Conservation (phyloP, 352 stramenopile species). For the Globisporangium okanoganense region DNA sequence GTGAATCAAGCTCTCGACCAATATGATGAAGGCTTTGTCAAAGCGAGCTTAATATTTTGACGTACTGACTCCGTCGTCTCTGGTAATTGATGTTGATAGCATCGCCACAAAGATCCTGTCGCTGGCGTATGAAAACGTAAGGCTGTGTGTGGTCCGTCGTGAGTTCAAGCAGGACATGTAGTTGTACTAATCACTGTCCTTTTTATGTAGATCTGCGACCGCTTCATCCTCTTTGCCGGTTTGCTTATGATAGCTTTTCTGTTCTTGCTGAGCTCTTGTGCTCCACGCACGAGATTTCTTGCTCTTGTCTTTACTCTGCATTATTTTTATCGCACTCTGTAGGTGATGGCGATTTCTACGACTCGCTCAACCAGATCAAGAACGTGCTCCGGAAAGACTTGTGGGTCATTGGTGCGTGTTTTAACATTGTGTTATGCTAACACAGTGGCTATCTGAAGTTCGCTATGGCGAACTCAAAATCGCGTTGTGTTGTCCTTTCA, state of each 20-base stretch:
- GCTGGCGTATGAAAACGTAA: conserved; percentile 81
- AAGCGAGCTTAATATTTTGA: no score
- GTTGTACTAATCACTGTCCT: background rate
- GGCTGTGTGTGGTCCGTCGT: conserved; percentile 4
- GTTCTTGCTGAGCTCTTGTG: background rate
- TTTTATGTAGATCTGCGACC: conserved; percentile 58
- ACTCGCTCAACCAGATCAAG: conserved; percentile 74
- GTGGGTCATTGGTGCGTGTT: conserved; percentile 77
- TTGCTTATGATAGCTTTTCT: conserved; percentile 2
- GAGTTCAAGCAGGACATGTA: no score
- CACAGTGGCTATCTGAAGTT: no score
- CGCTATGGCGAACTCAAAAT: no score
- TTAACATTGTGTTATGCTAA: no score
- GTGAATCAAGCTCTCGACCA: conserved; percentile 3
- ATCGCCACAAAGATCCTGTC: conserved; percentile 87
- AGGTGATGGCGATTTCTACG: conserved; percentile 87
- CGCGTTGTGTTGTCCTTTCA: conserved; percentile 18
- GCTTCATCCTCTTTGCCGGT: conserved; percentile 83
- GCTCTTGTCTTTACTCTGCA: conserved; percentile 2
- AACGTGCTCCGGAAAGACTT: conserved; percentile 84
- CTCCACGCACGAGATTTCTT: background rate
- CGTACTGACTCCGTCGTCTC: background rate
- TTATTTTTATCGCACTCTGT: background rate
- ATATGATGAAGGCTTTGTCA: background rate
- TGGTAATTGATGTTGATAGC: conserved; percentile 20